These are phyloP conservation scores for Chlorophyllum brunneum DNA, from an alignment of 768 basidiomycete genomes.

Conservation along the genomic window DNA sequence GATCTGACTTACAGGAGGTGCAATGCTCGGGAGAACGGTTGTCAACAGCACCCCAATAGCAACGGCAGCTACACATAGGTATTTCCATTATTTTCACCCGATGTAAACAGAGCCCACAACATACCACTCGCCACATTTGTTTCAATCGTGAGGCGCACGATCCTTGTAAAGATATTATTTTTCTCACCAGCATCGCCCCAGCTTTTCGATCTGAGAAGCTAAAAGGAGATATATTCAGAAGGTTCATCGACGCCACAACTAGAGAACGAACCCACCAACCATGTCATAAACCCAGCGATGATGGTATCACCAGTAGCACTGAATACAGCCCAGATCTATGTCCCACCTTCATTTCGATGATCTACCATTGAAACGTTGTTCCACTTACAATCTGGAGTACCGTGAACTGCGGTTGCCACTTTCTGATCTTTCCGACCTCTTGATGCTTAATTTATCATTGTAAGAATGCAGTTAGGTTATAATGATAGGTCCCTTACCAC, in stretches of 20 bases:
- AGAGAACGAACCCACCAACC: background rate
- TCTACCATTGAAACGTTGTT: background rate
- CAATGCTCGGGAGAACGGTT: background rate
- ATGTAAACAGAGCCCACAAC: background rate
- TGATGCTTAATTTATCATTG: background rate
- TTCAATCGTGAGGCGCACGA: background rate
- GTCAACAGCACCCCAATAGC: background rate
- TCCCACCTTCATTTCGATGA: background rate
- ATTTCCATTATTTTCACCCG: background rate
- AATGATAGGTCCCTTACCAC: background rate
- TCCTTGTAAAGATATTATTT: background rate
- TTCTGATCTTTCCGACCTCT: background rate
- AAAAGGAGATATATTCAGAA: background rate
- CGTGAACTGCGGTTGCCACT: slow-evolving; percentile 1
- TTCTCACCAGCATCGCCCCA: background rate
- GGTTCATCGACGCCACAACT: background rate
- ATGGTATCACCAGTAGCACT: background rate
- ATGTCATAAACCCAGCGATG: slow-evolving; percentile 1
- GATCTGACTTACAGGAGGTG: slow-evolving; percentile 3
- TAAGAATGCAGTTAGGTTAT: background rate
- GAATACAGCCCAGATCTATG: background rate
- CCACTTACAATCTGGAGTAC: slow-evolving; percentile 5
- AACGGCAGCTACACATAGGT: background rate
- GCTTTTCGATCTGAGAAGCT: slow-evolving; percentile 3
- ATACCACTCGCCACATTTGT: background rate